Evolutionary conservation across 2,329 filamentous ascomycete genomes (phyloP), one percentile per base, ranked within the genome.

Genomic region (Fusarium dimerum): DNA sequence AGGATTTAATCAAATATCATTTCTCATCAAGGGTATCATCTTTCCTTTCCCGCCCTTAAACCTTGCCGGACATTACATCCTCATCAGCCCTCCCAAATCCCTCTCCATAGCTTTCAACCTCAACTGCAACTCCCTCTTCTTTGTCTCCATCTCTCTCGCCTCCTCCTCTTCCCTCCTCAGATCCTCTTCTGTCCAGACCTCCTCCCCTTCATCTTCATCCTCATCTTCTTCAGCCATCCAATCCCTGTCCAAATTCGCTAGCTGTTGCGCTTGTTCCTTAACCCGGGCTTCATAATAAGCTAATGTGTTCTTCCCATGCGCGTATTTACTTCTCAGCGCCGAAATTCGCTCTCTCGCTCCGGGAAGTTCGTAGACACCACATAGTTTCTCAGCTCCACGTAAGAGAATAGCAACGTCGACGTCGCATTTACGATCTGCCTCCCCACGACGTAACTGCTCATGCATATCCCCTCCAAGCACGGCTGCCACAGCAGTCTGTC

Each of bases 401-500:
- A 99, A 79, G 30, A 99, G 75, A 2, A 96, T 80, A 65, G 96
- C 90, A 3, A 97, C 86, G 70, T 97, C 90, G 3, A 97, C 80
- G 20, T 95, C 91, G 10, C 86, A 87, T 57, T 80, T 68, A 48
- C 68, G 66, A 52, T 72, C 69, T 40, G 74, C 76, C 43, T 81
- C 82, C 44, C 79, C 81, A 68, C 79, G 57, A 73, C 83, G 57
- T 76, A 97, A 91, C 68, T 89, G 83, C 43, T 90, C 86, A 70
- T 96, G 91, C 70, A 97, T 83, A 60, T 96, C 89, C 1, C 87
- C 87, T 6, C 94, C 94, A 9, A 97, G 75, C 0, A 97, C 92
- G 8, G 92, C 90, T 3, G 92, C 90, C 2, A 97, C 92, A 10
- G 92, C 92, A 2, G 91, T 95, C 73, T 87, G 89, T 54, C 85